These are phyloP conservation scores for Mycena metata DNA, from an alignment of 768 basidiomycete genomes.

Conservation along the genomic window DNA sequence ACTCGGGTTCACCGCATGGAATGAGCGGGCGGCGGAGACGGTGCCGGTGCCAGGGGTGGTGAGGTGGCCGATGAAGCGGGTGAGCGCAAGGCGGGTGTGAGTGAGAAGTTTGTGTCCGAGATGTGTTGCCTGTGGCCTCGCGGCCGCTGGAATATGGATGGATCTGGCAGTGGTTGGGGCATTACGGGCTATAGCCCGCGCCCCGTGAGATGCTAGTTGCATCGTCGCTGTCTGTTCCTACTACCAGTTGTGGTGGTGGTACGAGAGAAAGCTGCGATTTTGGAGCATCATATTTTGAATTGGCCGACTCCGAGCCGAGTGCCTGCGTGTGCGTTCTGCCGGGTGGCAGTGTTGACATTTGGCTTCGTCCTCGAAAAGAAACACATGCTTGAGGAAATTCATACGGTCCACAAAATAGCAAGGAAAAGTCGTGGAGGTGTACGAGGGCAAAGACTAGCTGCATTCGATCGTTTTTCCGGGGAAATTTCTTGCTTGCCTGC, in stretches of 20 bases:
- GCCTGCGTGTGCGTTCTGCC: constrained; percentile 21
- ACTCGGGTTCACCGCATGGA: constrained; percentile 48
- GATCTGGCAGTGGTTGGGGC: constrained; percentile 55
- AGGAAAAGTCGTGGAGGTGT: no score
- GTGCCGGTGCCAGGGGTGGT: constrained; percentile 65
- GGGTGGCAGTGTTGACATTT: constrained; percentile 12
- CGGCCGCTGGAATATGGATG: constrained; percentile 60
- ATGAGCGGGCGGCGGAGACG: constrained; percentile 43
- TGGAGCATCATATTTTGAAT: neutral
- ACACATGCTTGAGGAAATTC: no score
- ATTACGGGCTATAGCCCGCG: constrained; percentile 56
- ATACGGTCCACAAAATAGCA: no score
- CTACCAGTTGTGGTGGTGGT: constrained; percentile 27
- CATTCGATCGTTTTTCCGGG: no score
- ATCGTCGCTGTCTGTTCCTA: constrained; percentile 42
- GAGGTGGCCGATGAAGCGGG: constrained; percentile 68
- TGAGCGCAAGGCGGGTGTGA: constrained; percentile 67
- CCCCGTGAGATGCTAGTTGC: constrained; percentile 63
- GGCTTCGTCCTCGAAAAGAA: no score
- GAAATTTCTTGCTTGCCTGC: no score
- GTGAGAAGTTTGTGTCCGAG: constrained; percentile 62
- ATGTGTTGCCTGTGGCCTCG: constrained; percentile 49
- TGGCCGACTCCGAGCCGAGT: no score
- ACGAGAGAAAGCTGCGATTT: neutral
- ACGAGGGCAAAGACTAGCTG: no score